phyloP scores from a whole-genome alignment of 1,284 basidiomycete genomes.

The Coniophora puteana region DNA sequence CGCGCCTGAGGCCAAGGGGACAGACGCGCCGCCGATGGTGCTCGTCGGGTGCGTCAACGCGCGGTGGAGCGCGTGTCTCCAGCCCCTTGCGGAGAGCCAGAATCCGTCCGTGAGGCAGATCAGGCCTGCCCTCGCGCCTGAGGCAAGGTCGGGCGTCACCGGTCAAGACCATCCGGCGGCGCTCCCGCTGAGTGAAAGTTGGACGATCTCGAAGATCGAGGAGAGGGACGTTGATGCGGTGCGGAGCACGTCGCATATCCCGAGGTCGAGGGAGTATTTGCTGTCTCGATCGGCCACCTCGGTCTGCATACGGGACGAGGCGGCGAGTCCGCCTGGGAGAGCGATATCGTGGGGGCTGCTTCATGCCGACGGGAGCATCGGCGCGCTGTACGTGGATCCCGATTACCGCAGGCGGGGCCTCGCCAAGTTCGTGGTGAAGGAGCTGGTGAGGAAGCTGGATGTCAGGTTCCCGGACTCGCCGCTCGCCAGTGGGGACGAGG shows the following conservation, averaged over 20 bases:
- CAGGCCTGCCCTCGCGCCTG: constrained; percentile 1
- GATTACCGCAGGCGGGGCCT: constrained; percentile 12
- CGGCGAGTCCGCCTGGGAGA: constrained; percentile 1
- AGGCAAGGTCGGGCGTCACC: background rate
- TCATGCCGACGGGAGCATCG: constrained; percentile 20
- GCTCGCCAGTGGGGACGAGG: constrained; percentile 9
- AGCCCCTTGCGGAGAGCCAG: constrained; percentile 8
- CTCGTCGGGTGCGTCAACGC: constrained; percentile 10
- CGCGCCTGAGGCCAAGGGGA: background rate
- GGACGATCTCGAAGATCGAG: constrained; percentile 9
- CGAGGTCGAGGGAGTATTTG: constrained; percentile 16
- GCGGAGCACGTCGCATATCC: constrained; percentile 7
- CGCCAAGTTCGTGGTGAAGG: constrained; percentile 12
- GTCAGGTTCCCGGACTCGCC: background rate
- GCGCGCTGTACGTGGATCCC: constrained; percentile 13
- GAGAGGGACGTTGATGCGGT: constrained; percentile 14
- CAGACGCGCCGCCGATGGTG: constrained; percentile 9
- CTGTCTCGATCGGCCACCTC: constrained; percentile 15
- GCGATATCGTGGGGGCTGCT: constrained; percentile 15
- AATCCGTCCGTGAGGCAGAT: constrained; percentile 6
- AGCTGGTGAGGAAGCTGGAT: constrained; percentile 12
- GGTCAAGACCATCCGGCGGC: background rate
- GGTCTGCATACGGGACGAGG: constrained; percentile 16
- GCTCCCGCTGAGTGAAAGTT: constrained; percentile 1
- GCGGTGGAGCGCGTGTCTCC: constrained; percentile 15